Base-by-base conservation (phyloP, 768 basidiomycete species). In the Chalciporus pseudorubinellus region DNA sequence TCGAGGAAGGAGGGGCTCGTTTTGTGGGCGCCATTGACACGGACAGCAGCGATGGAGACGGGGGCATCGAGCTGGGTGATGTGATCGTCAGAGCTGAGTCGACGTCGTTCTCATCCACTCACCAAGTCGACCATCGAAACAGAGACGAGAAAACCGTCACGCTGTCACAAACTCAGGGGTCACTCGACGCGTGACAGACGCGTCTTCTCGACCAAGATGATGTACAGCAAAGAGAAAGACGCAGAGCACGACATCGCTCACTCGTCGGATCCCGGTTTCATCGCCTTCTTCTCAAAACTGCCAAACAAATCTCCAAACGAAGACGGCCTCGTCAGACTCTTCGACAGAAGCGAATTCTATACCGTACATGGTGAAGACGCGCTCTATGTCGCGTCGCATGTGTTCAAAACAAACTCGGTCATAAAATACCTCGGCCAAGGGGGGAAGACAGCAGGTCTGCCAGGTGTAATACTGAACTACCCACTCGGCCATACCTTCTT, bases 321-420 rank as follows among this genome's bases (percentile, higher is more conserved):
- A 48, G 79, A 79, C 8, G 95, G 95, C 19, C 88, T 88, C 7
- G 75, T 98, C 44, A 83, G 97, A 12, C 82, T 99, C 14, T 98
- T 98, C 67, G 83, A 86, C 61, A 84, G 93, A 21, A 79, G 77
- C 60, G 84, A 89, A 14, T 98, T 80, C 70, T 98, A 92, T 72
- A 83, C 85, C n/a, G 86, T 84, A 1, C 92, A 98, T 63, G 94
- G 93, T 0, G 72, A 81, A 5, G 95, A 98, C 68, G 95, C 95
- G 1, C 73, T 82, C n/a, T 92, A 84, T 58, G 83, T 95, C 56
- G 95, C 95, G 5, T 76, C 83, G 18, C 79, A 91, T 59, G 84
- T 89, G 47, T 93, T 82, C 60, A 87, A 82, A 50, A 99, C 97
- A 3, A 89, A 91, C 60, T 87, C 91, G 1, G 94, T 98, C 52